A percentile compares a stretch with the other conserved stretches of the same genome.
Conservation (phyloP, 2,329 filamentous ascomycete genomes). For the Sphaerostilbella broomeana region DNA sequence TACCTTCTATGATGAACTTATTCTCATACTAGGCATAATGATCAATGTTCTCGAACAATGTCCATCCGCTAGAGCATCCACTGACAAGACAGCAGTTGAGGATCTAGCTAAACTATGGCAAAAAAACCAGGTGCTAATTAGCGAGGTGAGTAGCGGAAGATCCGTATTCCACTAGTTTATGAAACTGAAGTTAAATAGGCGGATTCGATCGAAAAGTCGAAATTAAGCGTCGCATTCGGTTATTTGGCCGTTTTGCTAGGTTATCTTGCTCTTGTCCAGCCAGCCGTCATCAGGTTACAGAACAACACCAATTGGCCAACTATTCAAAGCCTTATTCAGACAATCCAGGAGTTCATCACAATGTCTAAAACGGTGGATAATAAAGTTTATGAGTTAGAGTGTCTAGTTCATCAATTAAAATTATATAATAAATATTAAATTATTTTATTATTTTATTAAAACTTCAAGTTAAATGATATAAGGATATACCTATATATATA, state of each 20-base stretch:
- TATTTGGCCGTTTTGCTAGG: constrained; percentile 81
- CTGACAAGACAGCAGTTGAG: constrained; percentile 39
- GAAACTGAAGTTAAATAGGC: constrained; percentile 38
- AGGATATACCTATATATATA: no score
- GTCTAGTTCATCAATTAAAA: not conserved
- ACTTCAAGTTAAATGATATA: no score
- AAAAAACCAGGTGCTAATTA: constrained; percentile 57
- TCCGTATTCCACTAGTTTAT: not conserved
- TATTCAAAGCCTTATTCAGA: not conserved
- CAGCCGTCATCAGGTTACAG: constrained; percentile 16
- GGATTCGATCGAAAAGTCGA: constrained; percentile 66
- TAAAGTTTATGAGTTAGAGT: not conserved
- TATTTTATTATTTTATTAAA: no score
- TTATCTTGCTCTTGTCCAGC: constrained; percentile 55
- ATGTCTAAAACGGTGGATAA: constrained; percentile 1
- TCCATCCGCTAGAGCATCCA: constrained; percentile 39
- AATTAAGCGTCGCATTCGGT: constrained; percentile 75
- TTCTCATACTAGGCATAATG: constrained; percentile 72
- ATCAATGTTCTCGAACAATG: constrained; percentile 86
- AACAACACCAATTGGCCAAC: not conserved
- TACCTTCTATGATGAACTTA: constrained; percentile 62
- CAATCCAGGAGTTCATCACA: constrained; percentile 2
- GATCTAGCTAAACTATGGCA: constrained; percentile 59
- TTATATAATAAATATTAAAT: not conserved
- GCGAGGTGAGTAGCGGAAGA: constrained; percentile 51